These are phyloP conservation scores for Claviceps africana DNA, from an alignment of 2,329 filamentous ascomycete species.

Conservation along the genomic window DNA sequence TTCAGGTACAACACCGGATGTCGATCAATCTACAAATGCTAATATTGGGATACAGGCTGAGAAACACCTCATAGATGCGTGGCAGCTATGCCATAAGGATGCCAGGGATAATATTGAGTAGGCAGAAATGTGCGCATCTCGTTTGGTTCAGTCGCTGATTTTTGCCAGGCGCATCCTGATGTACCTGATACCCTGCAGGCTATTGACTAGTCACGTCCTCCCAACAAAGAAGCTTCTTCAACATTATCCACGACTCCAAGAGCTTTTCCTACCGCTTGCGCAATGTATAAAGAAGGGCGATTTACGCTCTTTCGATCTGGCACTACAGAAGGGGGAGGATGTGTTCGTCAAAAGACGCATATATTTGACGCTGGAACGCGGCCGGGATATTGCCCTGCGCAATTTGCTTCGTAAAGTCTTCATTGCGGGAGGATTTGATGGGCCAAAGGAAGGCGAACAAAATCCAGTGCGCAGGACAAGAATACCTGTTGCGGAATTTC, in stretches of 20 bases:
- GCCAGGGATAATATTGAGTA: conserved; percentile 70
- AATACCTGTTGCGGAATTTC: conserved; percentile 72
- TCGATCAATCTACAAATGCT: neutral
- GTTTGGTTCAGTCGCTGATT: conserved; percentile 10
- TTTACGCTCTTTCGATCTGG: conserved; percentile 69
- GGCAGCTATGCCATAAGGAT: conserved; percentile 62
- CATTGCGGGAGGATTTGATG: conserved; percentile 67
- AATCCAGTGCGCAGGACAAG: conserved; percentile 56
- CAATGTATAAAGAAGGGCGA: conserved; percentile 71
- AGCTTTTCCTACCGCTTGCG: conserved; percentile 65
- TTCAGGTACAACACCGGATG: conserved; percentile 37
- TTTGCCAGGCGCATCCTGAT: conserved; percentile 67
- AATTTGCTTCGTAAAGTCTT: conserved; percentile 91
- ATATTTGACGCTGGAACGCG: conserved; percentile 85
- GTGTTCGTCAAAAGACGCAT: conserved; percentile 88
- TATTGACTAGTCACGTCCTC: conserved; percentile 76
- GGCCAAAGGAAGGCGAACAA: conserved; percentile 53
- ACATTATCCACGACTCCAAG: conserved; percentile 62
- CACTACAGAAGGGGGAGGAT: conserved; percentile 69
- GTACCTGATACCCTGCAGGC: conserved; percentile 85
- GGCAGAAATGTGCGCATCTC: conserved; percentile 15
- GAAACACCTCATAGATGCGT: conserved; percentile 65
- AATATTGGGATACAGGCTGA: conserved; percentile 45
- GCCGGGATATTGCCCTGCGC: conserved; percentile 78
- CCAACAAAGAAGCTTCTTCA: conserved; percentile 59